Evolutionary conservation across 768 basidiomycete genomes (phyloP).

Genomic region (Termitomyces eurrhizus): DNA sequence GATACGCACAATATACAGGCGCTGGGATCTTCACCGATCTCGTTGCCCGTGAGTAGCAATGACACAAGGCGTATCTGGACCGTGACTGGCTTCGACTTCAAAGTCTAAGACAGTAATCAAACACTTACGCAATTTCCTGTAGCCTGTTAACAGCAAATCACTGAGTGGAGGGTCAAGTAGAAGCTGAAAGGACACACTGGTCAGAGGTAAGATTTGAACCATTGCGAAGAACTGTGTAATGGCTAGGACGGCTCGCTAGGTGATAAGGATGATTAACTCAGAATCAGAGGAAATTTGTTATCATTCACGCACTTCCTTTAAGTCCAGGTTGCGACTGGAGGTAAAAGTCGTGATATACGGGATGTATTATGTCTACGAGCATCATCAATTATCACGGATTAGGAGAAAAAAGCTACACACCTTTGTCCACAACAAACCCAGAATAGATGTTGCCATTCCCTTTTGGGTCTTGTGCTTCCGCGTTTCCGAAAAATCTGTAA

Average conservation of each 20-base stretch:
- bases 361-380: conserved; percentile 46
- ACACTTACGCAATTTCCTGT: conserved; percentile 46
- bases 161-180: conserved; percentile 10
- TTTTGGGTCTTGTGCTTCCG: conserved; percentile 38
- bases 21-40: conserved; percentile 74
- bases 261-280: not conserved
- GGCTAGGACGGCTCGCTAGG: conserved; percentile 51
- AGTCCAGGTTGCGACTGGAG: conserved; percentile 54
- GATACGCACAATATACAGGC: conserved; percentile 60
- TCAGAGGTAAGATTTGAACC: conserved; percentile 25
- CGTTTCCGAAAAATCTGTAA: conserved; percentile 51
- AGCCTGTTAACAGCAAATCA: conserved; percentile 24
- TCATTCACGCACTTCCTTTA: conserved; percentile 38
- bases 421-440: conserved; percentile 57
- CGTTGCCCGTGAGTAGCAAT: conserved; percentile 65
- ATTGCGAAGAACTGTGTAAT: conserved; percentile 48
- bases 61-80: conserved; percentile 46
- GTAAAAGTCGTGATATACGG: conserved; percentile 59
- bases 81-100: too few relatives aligned
- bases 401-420: conserved; percentile 4
- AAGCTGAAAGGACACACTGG: conserved; percentile 16
- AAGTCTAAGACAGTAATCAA: conserved; percentile 18
- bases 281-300: not conserved
- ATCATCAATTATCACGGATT: conserved; percentile 13
- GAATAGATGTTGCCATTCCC: conserved; percentile 52